phyloP scores from a whole-genome alignment of 208 protist species.

The Naegleria lovaniensis region DNA sequence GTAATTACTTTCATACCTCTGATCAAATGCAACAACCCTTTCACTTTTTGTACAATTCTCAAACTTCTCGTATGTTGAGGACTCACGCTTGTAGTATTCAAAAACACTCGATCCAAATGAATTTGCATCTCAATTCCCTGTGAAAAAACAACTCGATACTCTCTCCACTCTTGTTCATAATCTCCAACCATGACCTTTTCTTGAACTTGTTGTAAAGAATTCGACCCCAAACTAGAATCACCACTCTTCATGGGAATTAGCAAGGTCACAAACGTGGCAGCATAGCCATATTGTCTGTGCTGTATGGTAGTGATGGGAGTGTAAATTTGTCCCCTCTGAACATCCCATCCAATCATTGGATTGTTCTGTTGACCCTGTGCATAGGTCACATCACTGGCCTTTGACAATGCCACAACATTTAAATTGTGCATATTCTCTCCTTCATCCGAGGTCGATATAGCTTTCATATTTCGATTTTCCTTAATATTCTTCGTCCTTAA shows the following conservation, averaged over 20 bases:
- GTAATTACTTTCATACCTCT: too few relatives aligned
- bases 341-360: background rate
- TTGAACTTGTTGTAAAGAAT: background rate
- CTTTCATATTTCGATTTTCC: background rate
- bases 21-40: too few relatives aligned
- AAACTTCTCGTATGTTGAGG: too few relatives aligned
- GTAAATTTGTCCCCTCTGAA: background rate
- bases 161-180: too few relatives aligned
- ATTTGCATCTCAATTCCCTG: too few relatives aligned
- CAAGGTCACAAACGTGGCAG: background rate
- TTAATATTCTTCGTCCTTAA: background rate
- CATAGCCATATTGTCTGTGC: too few relatives aligned
- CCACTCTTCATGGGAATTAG: background rate
- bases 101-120: too few relatives aligned
- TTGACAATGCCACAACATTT: background rate
- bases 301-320: background rate
- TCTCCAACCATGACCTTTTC: background rate
- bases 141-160: too few relatives aligned
- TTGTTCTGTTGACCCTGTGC: background rate
- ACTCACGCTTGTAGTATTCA: too few relatives aligned
- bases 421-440: background rate
- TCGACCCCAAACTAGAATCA: too few relatives aligned
- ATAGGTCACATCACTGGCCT: background rate
- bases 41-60: too few relatives aligned
- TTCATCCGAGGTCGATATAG: background rate